Base-by-base conservation (phyloP, 2,329 filamentous ascomycete genomes). In the Corniculantispora saksenae region DNA sequence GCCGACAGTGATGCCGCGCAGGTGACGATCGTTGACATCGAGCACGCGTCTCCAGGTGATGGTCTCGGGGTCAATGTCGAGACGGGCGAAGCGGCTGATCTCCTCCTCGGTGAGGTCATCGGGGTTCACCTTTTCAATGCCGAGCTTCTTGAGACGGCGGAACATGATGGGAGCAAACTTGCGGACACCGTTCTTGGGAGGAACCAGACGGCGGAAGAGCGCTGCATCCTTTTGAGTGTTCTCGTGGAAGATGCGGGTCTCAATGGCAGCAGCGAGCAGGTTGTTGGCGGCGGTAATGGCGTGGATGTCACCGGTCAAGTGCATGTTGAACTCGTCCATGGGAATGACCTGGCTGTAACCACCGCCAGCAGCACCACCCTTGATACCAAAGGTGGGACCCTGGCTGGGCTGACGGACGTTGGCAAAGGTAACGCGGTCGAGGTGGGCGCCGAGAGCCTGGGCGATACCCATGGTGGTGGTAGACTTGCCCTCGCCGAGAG, bases 271-370 rank as follows among this genome's bases (percentile, higher is more conserved):
- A 53, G 95, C 94, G 51, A 99, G 86, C 65, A 99, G 84, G 80
- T 99, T 99, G 85, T 98, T 99, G 45, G 95, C 95, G 32, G 94
- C 94, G 61, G 93, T 93, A 74, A 99, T 95, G 69, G 95, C 95
- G 77, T 99, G 95, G 65, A 99, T 98, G 76, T 99, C 95, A 73
- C 95, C 95, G 63, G 95, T 99, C 73, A 99, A 82, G 78, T 99
- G 95, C 75, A 99, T 83, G 80, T 99, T 99, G 84, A 99, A 99
- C 79, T 99, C 95, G 73, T 99, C 95, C 95, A 99, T 99, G 66
- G 95, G 95, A 72, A 99, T 98, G 74, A 99, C 95, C 78, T 99
- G 95, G 78, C 93, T 97, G 86, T 98, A 99, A 47, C 95, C 95
- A 77, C 95, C 95, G 73, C 95, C 95, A 64, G 95, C 95, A 66